Conservation (phyloP, 2,329 filamentous ascomycete species). For the Ophiostoma himal-ulmi region DNA sequence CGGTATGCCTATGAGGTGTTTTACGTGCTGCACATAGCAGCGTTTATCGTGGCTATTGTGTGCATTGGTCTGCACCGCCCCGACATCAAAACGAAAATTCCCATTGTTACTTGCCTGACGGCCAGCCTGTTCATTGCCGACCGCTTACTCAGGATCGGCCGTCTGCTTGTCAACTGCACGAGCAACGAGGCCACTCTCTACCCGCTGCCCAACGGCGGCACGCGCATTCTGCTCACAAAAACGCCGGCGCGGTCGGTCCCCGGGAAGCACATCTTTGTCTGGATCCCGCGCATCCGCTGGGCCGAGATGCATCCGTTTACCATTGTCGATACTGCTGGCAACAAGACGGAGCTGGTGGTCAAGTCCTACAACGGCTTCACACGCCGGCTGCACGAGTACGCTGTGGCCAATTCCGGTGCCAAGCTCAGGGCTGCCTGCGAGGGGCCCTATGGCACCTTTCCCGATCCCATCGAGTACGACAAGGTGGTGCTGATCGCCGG, state of each 20-base stretch:
- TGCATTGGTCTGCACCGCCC: background rate
- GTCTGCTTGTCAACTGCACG: background rate
- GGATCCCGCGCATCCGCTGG: slow-evolving; percentile 53
- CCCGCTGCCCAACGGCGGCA: background rate
- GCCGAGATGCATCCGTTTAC: slow-evolving; percentile 61
- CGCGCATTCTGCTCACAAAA: background rate
- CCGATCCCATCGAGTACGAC: slow-evolving; percentile 47
- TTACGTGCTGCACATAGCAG: background rate
- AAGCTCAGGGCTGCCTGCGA: slow-evolving; percentile 45
- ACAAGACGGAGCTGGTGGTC: background rate
- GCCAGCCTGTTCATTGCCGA: background rate
- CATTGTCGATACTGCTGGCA: slow-evolving; percentile 39
- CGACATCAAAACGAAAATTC: background rate
- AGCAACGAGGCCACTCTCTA: background rate
- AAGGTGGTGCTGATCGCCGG: slow-evolving; percentile 55
- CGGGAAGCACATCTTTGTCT: slow-evolving; percentile 59
- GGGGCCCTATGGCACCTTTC: slow-evolving; percentile 53
- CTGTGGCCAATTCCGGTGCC: background rate
- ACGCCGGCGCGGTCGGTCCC: slow-evolving; percentile 35
- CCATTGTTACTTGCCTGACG: background rate
- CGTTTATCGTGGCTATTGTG: background rate
- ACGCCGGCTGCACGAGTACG: background rate
- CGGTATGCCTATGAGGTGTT: background rate
- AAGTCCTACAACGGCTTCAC: slow-evolving; percentile 1
- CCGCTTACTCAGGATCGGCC: background rate